A percentile compares a stretch with the other conserved stretches of the same genome.
Conservation (phyloP, 2,329 filamentous ascomycete species). For the Colletotrichum sp. region DNA sequence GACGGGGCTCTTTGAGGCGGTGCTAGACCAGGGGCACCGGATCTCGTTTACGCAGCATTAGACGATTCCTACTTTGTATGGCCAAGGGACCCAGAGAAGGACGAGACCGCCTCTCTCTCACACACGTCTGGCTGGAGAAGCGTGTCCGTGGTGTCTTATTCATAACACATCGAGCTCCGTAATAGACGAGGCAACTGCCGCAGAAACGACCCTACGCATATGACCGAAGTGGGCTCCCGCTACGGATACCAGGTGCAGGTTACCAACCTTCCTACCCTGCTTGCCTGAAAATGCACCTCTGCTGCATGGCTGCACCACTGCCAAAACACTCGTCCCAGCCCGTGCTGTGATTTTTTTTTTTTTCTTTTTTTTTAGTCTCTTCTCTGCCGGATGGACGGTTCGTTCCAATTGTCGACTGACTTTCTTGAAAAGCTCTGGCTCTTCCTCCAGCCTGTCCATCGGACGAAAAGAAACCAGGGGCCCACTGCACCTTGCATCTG, state of each 20-base stretch:
- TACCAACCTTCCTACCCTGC: neutral
- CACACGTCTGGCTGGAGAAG: neutral
- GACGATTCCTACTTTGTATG: neutral
- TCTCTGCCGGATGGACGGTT: neutral
- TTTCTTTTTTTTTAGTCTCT: neutral
- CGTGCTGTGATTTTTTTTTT: neutral
- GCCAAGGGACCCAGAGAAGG: neutral
- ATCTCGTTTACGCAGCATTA: neutral
- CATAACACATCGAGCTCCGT: neutral
- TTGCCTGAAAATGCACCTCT: neutral
- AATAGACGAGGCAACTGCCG: neutral
- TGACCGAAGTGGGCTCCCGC: constrained; percentile 1
- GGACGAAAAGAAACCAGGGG: neutral
- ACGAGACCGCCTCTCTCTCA: neutral
- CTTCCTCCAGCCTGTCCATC: neutral
- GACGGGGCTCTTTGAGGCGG: neutral
- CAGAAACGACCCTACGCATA: neutral
- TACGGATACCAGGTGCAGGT: neutral
- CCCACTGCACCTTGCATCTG: neutral
- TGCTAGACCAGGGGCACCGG: neutral
- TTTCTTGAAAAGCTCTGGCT: neutral
- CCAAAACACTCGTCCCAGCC: neutral
- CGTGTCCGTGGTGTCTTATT: neutral
- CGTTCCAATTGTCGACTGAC: neutral
- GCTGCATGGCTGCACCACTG: neutral